Evolutionary conservation across 305 asterid genomes (phyloP).

Genomic region (Plantago coronopus): DNA sequence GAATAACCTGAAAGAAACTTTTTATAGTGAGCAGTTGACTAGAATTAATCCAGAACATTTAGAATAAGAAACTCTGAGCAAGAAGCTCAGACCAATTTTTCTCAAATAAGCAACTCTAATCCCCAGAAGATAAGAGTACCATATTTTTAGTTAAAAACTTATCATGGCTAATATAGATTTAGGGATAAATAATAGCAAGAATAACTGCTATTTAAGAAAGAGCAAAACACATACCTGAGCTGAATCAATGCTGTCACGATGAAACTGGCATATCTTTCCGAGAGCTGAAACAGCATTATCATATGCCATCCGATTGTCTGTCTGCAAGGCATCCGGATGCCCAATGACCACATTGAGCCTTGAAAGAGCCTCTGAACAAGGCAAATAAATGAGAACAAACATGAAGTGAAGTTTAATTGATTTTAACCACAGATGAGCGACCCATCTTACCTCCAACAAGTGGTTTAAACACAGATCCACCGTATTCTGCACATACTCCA

Average conservation of each 20-base stretch:
- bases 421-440: slow-evolving; percentile 11
- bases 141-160: background rate
- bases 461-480: slow-evolving; percentile 73
- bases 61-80: background rate
- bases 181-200: background rate
- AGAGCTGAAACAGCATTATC: slow-evolving; percentile 92
- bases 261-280: slow-evolving; percentile 85
- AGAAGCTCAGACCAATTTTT: background rate
- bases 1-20: slow-evolving; percentile 56
- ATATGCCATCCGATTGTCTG: slow-evolving; percentile 82
- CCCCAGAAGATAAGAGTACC: background rate
- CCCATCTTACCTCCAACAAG: slow-evolving; percentile 72
- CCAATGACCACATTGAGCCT: slow-evolving; percentile 77
- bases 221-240: slow-evolving; percentile 48
- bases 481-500: slow-evolving; percentile 93
- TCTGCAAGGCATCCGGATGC: slow-evolving; percentile 65
- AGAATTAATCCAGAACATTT: background rate
- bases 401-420: background rate
- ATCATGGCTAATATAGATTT: background rate
- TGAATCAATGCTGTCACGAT: slow-evolving; percentile 80
- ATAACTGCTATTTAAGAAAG: background rate
- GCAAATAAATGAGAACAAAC: slow-evolving; percentile 16
- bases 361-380: slow-evolving; percentile 78
- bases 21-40: background rate
- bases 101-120: background rate